Evolutionary conservation across 2,329 filamentous ascomycete genomes (phyloP).

Genomic region (Arthrobotrys conoides): DNA sequence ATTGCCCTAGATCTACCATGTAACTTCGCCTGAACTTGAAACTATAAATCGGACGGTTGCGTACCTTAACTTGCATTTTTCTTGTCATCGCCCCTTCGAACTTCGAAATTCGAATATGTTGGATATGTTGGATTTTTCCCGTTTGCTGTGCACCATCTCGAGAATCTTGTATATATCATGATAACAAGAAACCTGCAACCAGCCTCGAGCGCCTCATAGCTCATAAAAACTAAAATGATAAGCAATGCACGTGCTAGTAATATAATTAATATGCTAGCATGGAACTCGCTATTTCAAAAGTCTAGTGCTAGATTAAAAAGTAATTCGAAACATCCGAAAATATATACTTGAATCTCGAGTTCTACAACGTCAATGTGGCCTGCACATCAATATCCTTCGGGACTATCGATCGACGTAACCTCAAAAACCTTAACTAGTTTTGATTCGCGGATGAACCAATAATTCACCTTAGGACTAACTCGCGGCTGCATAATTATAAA

Average conservation of each 20-base stretch:
- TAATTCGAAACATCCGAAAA: too few species aligned
- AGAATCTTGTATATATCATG: neutral
- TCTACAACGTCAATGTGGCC: neutral
- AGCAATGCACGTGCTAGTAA: too few species aligned
- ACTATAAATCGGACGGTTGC: slow-evolving; percentile 8
- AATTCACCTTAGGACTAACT: neutral
- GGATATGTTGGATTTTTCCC: slow-evolving; percentile 11
- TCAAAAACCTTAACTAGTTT: slow-evolving; percentile 12
- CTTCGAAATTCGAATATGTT: slow-evolving; percentile 1
- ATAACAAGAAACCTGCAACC: neutral
- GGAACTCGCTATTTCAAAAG: too few species aligned
- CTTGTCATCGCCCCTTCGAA: neutral
- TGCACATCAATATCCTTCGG: neutral
- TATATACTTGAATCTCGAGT: too few species aligned
- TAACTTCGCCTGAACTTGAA: neutral
- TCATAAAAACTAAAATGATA: too few species aligned
- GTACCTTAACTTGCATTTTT: neutral
- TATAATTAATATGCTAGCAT: too few species aligned
- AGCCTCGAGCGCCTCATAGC: too few species aligned
- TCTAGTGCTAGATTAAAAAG: neutral
- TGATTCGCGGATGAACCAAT: slow-evolving; percentile 2
- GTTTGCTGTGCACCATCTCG: neutral
- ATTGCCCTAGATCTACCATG: neutral
- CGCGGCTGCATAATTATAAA: neutral
- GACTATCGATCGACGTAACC: slow-evolving; percentile 3